phyloP scores from a whole-genome alignment of 495 filamentous ascomycete species.

The Daldinia concentrica region DNA sequence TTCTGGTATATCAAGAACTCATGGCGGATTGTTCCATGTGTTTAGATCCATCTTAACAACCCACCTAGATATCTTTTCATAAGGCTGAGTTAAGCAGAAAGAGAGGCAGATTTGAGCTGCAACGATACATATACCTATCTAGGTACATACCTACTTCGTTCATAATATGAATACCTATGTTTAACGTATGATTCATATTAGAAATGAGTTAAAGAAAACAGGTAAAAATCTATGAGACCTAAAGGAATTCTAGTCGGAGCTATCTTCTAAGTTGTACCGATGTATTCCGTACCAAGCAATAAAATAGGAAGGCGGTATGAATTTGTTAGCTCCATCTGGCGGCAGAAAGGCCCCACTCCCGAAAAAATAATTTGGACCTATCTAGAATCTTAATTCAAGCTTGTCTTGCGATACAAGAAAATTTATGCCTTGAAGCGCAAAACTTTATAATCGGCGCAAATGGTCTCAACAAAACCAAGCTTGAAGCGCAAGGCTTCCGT shows the following conservation, averaged over 20 bases:
- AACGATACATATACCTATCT: neutral
- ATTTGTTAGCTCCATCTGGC: neutral
- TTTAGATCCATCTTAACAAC: neutral
- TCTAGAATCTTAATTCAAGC: constrained; percentile 9
- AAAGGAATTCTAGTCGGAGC: no score
- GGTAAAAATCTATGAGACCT: no score
- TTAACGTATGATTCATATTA: no score
- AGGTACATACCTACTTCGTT: no score
- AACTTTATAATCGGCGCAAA: constrained; percentile 35
- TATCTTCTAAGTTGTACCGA: no score
- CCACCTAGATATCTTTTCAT: neutral
- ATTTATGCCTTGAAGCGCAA: constrained; percentile 7
- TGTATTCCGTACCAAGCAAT: no score
- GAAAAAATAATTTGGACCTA: constrained; percentile 34
- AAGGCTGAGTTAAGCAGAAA: neutral
- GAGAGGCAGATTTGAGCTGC: neutral
- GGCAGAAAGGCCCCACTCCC: constrained; percentile 37
- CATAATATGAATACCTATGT: no score
- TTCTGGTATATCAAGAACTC: no score
- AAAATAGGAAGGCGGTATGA: constrained; percentile 20
- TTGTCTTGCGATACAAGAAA: constrained; percentile 17
- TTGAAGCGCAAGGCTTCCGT: constrained; percentile 58
- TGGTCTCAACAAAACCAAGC: constrained; percentile 50
- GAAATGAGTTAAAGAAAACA: no score
- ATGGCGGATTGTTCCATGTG: no score